Evolutionary conservation across 768 basidiomycete genomes (phyloP), one percentile per base, ranked within the genome.

Genomic region (Boletellus sp.): DNA sequence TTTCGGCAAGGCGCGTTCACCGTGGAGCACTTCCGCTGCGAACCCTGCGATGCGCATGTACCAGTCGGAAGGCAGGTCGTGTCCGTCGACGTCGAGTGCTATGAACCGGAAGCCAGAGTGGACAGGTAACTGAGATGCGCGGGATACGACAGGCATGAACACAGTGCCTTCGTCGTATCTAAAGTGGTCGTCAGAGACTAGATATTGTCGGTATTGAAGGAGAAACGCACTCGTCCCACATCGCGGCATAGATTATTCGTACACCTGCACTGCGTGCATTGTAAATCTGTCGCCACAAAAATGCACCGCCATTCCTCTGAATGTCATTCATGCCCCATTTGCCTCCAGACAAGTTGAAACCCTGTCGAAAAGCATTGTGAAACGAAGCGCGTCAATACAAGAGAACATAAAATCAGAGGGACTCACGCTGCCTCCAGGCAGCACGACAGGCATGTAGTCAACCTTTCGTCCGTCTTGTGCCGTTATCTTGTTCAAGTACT

Each of bases 101-200:
- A 91, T 66, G 58, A 89, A 85, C 16, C 72, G 73, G 59, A 73
- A 81, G 45, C 74, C 70, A 16, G 81, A 76, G n/a, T 77, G 76
- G 48, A 74, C 70, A 10, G 90, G 90, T 3, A 90, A 72, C 43
- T 77, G 70, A 6, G 76, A 69, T 51, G 81, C 80, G 50, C 74
- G 71, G 36, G 80, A 63, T 1, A 89, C 79, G 13, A 81, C 78
- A 7, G 90, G 90, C 75, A 93, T 79, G 53, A 89, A 79, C 2
- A 83, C 87, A 0, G 90, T 92, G 33, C 90, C 90, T 72, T 90
- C 87, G 57, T 91, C 88, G 55, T 90, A 90, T 65, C 85, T 87
- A 37, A 37, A 35, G 46, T 33, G 51, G 26, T 48, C 31, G 35
- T 15, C 42, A 42, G 37, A 53, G 55, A 42, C 6, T 28, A n/a